phyloP scores from a whole-genome alignment of 2,329 filamentous ascomycete genomes.

The Phialophora tarda region DNA sequence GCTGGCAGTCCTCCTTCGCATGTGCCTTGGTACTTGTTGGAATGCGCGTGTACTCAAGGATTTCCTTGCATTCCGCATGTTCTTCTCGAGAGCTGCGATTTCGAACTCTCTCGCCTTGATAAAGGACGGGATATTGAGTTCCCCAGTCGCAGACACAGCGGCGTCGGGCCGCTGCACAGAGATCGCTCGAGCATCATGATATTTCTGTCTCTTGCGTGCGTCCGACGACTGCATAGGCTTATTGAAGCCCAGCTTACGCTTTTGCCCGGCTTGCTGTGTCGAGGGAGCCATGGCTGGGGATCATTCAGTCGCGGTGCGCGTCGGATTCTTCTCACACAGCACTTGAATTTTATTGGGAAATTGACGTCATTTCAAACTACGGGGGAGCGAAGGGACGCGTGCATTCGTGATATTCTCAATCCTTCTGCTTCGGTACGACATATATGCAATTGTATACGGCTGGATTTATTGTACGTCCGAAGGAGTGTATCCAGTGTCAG shows the following conservation, averaged over 20 bases:
- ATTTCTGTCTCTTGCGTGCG: constrained; percentile 48
- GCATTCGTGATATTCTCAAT: not conserved
- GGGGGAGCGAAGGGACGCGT: not conserved
- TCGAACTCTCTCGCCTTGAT: constrained; percentile 86
- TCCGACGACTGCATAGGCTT: constrained; percentile 19
- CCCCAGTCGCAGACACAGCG: constrained; percentile 66
- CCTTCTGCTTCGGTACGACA: not conserved
- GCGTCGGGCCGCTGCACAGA: constrained; percentile 52
- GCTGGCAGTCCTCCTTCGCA: constrained; percentile 87
- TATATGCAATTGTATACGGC: not conserved
- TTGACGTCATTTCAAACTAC: constrained; percentile 9
- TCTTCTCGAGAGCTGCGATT: constrained; percentile 81
- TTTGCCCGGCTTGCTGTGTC: constrained; percentile 30
- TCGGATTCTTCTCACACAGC: not conserved
- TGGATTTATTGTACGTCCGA: constrained; percentile 16
- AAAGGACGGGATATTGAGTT: constrained; percentile 84
- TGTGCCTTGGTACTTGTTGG: constrained; percentile 82
- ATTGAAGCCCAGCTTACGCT: constrained; percentile 35
- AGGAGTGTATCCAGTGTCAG: constrained; percentile 31
- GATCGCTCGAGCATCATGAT: constrained; percentile 54
- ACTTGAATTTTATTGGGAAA: not conserved
- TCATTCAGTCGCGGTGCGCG: constrained; percentile 1
- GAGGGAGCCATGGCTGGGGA: constrained; percentile 17
- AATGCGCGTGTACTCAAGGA: constrained; percentile 75
- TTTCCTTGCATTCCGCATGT: constrained; percentile 75